A percentile compares a stretch with the other conserved stretches of the same genome.
Evolutionary conservation across 2,329 filamentous ascomycete genomes (phyloP).

Genomic region (Ceratocystis alfenasii): DNA sequence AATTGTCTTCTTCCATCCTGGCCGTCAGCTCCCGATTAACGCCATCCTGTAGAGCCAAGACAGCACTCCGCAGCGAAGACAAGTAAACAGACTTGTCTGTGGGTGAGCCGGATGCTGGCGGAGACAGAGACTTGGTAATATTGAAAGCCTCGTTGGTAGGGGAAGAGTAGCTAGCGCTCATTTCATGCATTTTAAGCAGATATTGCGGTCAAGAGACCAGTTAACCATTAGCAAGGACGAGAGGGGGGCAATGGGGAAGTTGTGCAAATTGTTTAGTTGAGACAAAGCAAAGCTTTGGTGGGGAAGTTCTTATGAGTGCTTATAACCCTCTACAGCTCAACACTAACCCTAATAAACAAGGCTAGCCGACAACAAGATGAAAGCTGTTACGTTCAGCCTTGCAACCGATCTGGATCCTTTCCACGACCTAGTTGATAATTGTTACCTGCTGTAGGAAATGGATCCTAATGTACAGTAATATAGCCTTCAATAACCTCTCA

Average conservation of each 20-base stretch:
- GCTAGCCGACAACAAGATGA: not conserved
- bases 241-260: not conserved
- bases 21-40: conserved; percentile 60
- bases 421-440: not conserved
- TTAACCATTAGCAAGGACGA: conserved; percentile 29
- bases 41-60: conserved; percentile 47
- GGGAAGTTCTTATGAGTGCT: not conserved
- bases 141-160: conserved; percentile 38
- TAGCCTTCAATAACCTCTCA: not conserved
- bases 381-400: conserved; percentile 1
- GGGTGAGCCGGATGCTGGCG: conserved; percentile 31
- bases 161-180: conserved; percentile 37
- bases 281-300: not conserved
- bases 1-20: conserved; percentile 62
- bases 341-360: not conserved
- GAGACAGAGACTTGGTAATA: conserved; percentile 30
- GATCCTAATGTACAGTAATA: not conserved
- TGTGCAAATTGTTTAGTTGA: not conserved
- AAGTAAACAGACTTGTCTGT: conserved; percentile 49
- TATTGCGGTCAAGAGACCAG: not conserved
- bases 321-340: no score
- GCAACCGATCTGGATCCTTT: not conserved
- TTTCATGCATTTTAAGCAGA: conserved; percentile 1
- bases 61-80: conserved; percentile 43
- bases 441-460: not conserved